Evolutionary conservation across 2,329 filamentous ascomycete species (phyloP).

Genomic region (Diaporthe caulivora): DNA sequence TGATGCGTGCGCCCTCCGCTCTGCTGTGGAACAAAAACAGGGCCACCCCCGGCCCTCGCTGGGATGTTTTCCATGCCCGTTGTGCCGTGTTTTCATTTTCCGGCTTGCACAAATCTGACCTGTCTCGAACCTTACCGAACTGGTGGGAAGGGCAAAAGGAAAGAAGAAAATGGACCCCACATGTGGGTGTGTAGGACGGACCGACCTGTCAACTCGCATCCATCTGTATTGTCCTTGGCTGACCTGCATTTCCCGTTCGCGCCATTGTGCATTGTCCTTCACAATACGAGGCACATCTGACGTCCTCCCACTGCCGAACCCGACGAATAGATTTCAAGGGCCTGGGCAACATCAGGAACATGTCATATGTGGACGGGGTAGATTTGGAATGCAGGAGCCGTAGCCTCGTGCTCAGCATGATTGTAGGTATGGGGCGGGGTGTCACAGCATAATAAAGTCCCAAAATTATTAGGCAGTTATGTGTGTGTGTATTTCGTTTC

Average conservation of each 20-base stretch:
- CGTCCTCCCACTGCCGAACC: background rate
- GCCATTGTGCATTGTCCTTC: constrained; percentile 25
- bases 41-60: too few relatives aligned
- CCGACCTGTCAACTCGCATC: background rate
- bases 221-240: constrained; percentile 1
- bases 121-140: constrained; percentile 33
- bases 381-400: background rate
- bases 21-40: constrained; percentile 26
- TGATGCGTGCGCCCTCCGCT: background rate
- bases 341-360: background rate
- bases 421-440: background rate
- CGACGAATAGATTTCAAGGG: constrained; percentile 1
- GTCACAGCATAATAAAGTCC: background rate
- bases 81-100: background rate
- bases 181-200: background rate
- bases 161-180: background rate
- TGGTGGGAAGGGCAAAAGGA: constrained; percentile 2
- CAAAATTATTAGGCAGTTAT: background rate
- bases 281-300: constrained; percentile 38
- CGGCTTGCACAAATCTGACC: constrained; percentile 36
- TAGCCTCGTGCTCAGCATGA: background rate
- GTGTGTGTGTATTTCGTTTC: constrained; percentile 31
- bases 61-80: constrained; percentile 1
- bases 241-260: constrained; percentile 7
- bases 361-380: constrained; percentile 10